phyloP scores from a whole-genome alignment of 2,329 filamentous ascomycete species.

The Rasamsonia emersonii region DNA sequence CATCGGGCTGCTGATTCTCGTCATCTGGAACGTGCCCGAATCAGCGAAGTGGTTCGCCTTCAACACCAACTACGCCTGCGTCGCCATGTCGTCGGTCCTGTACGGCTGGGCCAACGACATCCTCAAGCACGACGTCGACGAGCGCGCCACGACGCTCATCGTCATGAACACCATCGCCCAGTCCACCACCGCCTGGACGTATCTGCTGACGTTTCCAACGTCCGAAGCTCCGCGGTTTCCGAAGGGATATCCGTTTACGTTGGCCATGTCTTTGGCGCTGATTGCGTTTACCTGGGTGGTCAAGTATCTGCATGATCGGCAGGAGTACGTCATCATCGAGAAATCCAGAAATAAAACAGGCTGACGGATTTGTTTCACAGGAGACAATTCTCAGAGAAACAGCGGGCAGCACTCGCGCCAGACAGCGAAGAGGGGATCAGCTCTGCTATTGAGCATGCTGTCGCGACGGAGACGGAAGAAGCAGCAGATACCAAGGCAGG shows the following conservation, averaged over 20 bases:
- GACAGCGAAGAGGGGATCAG: no score
- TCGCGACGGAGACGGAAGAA: no score
- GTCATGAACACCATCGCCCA: conserved; percentile 47
- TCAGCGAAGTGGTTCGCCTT: conserved; percentile 48
- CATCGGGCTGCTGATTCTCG: conserved; percentile 45
- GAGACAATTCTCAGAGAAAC: no score
- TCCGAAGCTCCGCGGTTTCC: conserved; percentile 35
- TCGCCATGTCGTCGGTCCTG: conserved; percentile 47
- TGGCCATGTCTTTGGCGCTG: conserved; percentile 12
- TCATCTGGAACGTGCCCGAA: conserved; percentile 50
- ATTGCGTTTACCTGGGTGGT: conserved; percentile 1
- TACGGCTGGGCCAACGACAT: conserved; percentile 48
- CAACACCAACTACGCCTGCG: conserved; percentile 40
- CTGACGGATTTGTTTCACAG: no score
- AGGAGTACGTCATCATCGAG: conserved; percentile 2
- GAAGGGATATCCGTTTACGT: conserved; percentile 36
- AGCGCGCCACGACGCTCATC: conserved; percentile 44
- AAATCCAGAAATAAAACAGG: no score
- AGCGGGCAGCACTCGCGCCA: no score
- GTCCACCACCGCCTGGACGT: conserved; percentile 50
- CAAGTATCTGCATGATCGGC: background rate
- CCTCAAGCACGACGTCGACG: conserved; percentile 31
- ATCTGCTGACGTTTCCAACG: conserved; percentile 43
- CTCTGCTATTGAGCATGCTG: no score
- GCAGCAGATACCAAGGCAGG: no score